Evolutionary conservation across 2,329 filamentous ascomycete genomes (phyloP), one percentile per base, ranked within the genome.

Genomic region (Microsporum ferrugineum): DNA sequence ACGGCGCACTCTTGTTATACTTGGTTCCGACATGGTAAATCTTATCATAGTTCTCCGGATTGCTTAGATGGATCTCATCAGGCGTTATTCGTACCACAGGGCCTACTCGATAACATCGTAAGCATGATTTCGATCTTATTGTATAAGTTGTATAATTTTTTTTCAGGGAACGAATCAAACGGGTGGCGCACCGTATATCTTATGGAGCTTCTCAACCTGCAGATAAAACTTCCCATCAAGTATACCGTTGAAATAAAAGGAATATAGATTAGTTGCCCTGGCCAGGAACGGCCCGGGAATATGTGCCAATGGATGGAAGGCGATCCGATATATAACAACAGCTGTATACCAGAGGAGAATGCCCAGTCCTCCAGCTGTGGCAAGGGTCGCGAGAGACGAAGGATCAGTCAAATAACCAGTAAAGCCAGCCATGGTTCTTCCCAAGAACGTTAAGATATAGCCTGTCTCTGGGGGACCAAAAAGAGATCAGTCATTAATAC

Each of bases 1-100:
- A 69, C 27, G 60, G 65, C 3, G 61, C 53, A 61, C 66, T 66
- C 61, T 69, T 68, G 61, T 67, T 63, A 33, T 66, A 51, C 23
- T 57, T 47, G 17, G 65, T 39, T 63, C 65, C 66, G 12, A 68
- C 65, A 59, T 63, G 62, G 61, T 66, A 68, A 5, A 68, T 59
- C 7, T 58, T 56, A n/a, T 68, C 65, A 57, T 65, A 68, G 53
- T 65, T 66, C 2, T 67, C 58, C 5, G 65, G 63, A 34, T 65
- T 62, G 51, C 60, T 56, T 8, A 65, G 39, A 39, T 65, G 64
- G 23, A 65, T 33, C 31, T 65, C 62, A 14, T 57, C 55, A 6
- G 64, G 64, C 8, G 60, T 63, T 51, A 65, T 65, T 3, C 64
- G 60, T 23, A 65, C 47, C 29, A 65, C 62, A n/a, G 59, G 64